These are phyloP conservation scores for Cicer pinnatifidum DNA, from an alignment of 306 rosid species.

Conservation along the genomic window DNA sequence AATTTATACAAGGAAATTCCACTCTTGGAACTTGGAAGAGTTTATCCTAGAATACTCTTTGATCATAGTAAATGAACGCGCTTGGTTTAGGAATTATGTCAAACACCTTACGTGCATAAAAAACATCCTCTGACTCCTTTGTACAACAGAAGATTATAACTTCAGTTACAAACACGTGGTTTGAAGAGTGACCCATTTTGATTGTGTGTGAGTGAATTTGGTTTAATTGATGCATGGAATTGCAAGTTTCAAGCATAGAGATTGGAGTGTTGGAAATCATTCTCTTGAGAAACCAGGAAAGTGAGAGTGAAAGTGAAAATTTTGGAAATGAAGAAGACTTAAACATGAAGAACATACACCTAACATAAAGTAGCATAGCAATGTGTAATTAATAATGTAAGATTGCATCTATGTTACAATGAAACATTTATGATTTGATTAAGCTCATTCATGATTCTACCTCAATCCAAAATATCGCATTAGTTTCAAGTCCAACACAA, in stretches of 20 bases:
- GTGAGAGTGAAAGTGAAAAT: slow-evolving; percentile 42
- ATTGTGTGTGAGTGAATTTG: slow-evolving; percentile 70
- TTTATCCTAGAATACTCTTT: slow-evolving; percentile 68
- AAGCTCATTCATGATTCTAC: too few relatives aligned
- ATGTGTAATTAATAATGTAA: not conserved
- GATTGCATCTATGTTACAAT: not conserved
- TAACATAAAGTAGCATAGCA: not conserved
- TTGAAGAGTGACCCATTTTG: slow-evolving; percentile 55
- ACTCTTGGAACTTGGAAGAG: slow-evolving; percentile 36
- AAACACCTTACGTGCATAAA: slow-evolving; percentile 70
- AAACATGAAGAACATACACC: slow-evolving; percentile 26
- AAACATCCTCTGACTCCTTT: slow-evolving; percentile 55
- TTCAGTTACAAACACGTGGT: slow-evolving; percentile 50
- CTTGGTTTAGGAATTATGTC: slow-evolving; percentile 68
- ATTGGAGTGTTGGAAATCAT: slow-evolving; percentile 49
- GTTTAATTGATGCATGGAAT: slow-evolving; percentile 68
- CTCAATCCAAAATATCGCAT: too few relatives aligned
- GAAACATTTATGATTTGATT: too few relatives aligned
- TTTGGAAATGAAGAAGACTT: slow-evolving; percentile 41
- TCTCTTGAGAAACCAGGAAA: slow-evolving; percentile 40
- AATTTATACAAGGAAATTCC: slow-evolving; percentile 67
- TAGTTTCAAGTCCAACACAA: too few relatives aligned
- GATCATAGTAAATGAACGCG: slow-evolving; percentile 68
- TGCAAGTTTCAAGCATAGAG: slow-evolving; percentile 57
- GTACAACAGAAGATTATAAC: slow-evolving; percentile 58